Evolutionary conservation across 495 filamentous ascomycete genomes (phyloP), one percentile per base, ranked within the genome.

Genomic region (Aspergillus asperescens): DNA sequence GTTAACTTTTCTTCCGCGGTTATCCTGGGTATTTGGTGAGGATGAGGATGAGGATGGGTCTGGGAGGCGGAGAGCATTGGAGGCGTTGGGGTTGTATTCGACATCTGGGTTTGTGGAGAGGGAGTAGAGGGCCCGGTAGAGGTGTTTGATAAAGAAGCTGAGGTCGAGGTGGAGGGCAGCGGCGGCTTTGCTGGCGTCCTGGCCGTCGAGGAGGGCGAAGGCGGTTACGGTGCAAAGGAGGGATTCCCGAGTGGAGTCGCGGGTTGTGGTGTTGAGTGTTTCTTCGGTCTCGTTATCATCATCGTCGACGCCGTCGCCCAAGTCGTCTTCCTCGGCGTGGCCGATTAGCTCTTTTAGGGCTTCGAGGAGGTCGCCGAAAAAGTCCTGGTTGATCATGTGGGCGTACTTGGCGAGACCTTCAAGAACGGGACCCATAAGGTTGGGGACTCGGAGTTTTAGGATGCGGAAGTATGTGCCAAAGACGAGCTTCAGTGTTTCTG

Each of bases 171-270:
- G 84, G 3, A 96, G 81, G 7, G 71, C 60, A 15, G 71, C 65
- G 52, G 87, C 85, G 3, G 87, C 83, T 59, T 76, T 78, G 59
- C 73, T 73, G 49, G 70, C 79, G 58, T 93, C 88, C 72, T 98
- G 93, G 42, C 93, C 92, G 57, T 89, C 83, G 42, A 98, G 79
- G 1, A 98, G 81, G 8, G 91, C 88, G 64, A 97, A 96, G 13
- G 94, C 94, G 3, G 93, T 98, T 63, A 89, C 87, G 43, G 89
- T 91, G 74, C 90, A 96, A 53, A 98, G 86, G n/a, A 98, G 83
- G 18, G 88, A 77, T 68, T 95, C 88, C 48, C 93, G 84, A 29
- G 83, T 87, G 15, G 82, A 66, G 71, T 96, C 88, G 13, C 87
- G 79, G 23, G 54, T 49, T 5, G 58, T 64, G 12, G 44, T 15